Percentiles rank a stretch among this genome's conserved stretches.
phyloP scores from a whole-genome alignment of 2,329 filamentous ascomycete species.

The Colletotrichum godetiae region DNA sequence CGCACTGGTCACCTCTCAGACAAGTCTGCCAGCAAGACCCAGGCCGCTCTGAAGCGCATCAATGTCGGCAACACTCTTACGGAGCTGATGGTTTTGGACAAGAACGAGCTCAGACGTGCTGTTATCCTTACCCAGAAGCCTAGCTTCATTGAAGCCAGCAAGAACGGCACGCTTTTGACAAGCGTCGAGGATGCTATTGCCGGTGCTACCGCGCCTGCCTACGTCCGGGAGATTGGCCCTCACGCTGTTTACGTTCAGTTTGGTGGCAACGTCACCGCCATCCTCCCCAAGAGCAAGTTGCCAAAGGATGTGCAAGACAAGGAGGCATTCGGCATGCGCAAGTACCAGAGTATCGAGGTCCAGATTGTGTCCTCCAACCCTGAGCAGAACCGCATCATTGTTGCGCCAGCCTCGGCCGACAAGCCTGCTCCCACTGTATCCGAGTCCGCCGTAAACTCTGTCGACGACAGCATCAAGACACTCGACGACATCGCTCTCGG shows the following conservation, averaged over 20 bases:
- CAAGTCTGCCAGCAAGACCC: conserved; percentile 82
- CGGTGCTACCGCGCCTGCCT: conserved; percentile 78
- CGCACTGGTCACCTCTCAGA: conserved; percentile 85
- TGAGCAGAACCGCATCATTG: conserved; percentile 75
- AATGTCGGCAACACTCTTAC: conserved; percentile 85
- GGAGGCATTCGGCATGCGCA: conserved; percentile 82
- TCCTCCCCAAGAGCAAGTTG: conserved; percentile 84
- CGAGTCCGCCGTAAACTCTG: conserved; percentile 54
- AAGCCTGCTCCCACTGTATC: conserved; percentile 42
- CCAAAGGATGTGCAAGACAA: conserved; percentile 74
- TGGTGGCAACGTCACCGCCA: conserved; percentile 77
- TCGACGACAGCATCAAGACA: conserved; percentile 73
- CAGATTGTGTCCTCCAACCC: conserved; percentile 79
- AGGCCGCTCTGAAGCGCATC: conserved; percentile 82
- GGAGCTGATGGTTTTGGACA: conserved; percentile 88
- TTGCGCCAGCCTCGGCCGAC: conserved; percentile 60
- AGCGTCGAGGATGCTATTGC: conserved; percentile 78
- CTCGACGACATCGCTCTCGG: conserved; percentile 82
- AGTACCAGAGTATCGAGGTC: conserved; percentile 79
- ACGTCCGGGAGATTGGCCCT: conserved; percentile 84
- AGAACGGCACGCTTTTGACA: conserved; percentile 77
- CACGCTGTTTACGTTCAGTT: conserved; percentile 93
- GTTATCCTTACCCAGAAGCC: conserved; percentile 86
- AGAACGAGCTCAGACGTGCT: conserved; percentile 80
- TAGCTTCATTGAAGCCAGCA: conserved; percentile 80